Evolutionary conservation across 495 filamentous ascomycete genomes (phyloP), one percentile per base, ranked within the genome.

Genomic region (Xylaria telfairii): DNA sequence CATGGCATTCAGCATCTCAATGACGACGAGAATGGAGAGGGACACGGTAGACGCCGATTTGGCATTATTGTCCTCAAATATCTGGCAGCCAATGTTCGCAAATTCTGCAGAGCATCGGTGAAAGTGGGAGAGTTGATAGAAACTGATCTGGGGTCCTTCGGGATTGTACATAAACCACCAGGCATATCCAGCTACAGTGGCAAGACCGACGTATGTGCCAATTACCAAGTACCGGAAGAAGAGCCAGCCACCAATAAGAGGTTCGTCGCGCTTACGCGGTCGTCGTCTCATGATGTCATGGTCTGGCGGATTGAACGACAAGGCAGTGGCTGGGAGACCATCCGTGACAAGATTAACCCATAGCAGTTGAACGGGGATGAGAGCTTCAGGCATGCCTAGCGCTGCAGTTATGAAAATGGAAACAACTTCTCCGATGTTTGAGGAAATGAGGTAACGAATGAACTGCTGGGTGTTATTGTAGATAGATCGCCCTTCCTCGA

Each of bases 381-480:
- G 85, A 73, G 96, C 96, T 82, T 99, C 96, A 46, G 96, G 96
- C 95, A 99, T 97, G 70, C 96, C 96, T 66, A 94, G 83, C 4
- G 96, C 96, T 34, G 96, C 96, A 24, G 96, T 99, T 78, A 99
- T 81, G 88, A 99, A 99, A 80, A 99, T 99, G 21, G 96, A 99
- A 12, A 99, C 96, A 41, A 99, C 96, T 79, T 99, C 96, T 81
- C 96, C 96, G 61, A 99, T 99, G 83, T 99, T 99, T 39, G 95
- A 98, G 10, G 94, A 97, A 81, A 99, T 99, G 61, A 99, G 87
- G 79, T 99, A 99, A 34, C 96, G 93, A 81, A 99, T 99, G 80
- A 99, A 99, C 78, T 99, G 96, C 78, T 99, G 96, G 3, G 96
- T 99, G 86, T 99, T 99, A 90, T 95, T 98, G 87, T 97, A 99